Evolutionary conservation across 129 eudicot species (phyloP).

Genomic region (Chrysanthemum lavandulifolium): DNA sequence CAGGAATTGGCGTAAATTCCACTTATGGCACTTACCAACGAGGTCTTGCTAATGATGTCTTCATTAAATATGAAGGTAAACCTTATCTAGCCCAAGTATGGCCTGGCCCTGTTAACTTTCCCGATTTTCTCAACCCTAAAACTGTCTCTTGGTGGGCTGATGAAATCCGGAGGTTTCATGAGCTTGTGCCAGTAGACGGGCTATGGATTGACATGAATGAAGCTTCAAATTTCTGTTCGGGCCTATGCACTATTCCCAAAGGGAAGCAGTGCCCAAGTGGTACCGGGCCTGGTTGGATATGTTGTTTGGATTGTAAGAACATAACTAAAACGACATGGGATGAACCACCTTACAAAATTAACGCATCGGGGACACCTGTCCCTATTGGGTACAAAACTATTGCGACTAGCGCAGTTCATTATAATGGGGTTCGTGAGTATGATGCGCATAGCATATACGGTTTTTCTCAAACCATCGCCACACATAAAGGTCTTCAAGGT

Average conservation of each 20-base stretch:
- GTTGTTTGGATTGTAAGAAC: constrained; percentile 90
- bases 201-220: constrained; percentile 99
- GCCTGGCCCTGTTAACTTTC: constrained; percentile 97
- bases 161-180: constrained; percentile 80
- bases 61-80: constrained; percentile 75
- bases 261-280: constrained; percentile 82
- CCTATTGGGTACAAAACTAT: constrained; percentile 88
- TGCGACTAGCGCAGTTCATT: constrained; percentile 84
- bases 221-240: constrained; percentile 80
- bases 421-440: constrained; percentile 80
- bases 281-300: constrained; percentile 87
- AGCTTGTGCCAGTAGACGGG: constrained; percentile 91
- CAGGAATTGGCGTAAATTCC: constrained; percentile 86
- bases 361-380: constrained; percentile 63
- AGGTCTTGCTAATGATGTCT: constrained; percentile 73
- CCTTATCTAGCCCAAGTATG: constrained; percentile 95
- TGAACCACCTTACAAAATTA: constrained; percentile 94
- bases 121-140: constrained; percentile 86
- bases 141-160: constrained; percentile 90
- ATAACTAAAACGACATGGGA: constrained; percentile 83
- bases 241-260: constrained; percentile 73
- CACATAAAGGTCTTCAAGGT: constrained; percentile 69
- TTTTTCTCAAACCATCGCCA: constrained; percentile 68
- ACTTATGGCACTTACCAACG: constrained; percentile 76
- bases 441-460: constrained; percentile 97